phyloP scores from a whole-genome alignment of 345 rosid genomes.

The Trapa incisa region DNA sequence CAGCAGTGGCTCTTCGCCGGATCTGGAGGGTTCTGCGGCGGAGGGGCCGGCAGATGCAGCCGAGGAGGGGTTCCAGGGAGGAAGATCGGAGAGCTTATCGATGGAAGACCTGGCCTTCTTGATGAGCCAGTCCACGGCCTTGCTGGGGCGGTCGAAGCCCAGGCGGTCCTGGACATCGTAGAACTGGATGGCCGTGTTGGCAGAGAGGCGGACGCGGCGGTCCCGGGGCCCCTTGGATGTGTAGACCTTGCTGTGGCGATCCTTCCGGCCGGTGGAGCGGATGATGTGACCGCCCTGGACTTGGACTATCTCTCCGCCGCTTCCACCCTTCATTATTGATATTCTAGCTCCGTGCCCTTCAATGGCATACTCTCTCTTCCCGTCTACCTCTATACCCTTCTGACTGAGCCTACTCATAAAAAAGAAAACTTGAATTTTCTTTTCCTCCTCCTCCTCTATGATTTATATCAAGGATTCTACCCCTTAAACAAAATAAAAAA shows the following conservation, averaged over 20 bases:
- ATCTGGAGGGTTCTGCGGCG: not conserved
- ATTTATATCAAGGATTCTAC: too few species aligned
- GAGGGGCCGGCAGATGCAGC: conserved; percentile 13
- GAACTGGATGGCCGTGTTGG: conserved; percentile 80
- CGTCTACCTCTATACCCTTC: too few species aligned
- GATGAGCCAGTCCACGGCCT: conserved; percentile 88
- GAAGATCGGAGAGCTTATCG: conserved; percentile 54
- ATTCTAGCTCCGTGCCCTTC: not conserved
- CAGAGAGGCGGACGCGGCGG: conserved; percentile 73
- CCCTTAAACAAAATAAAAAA: too few species aligned
- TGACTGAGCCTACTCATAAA: too few species aligned
- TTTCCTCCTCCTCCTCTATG: too few species aligned
- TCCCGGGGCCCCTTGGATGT: conserved; percentile 75
- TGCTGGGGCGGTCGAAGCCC: conserved; percentile 80
- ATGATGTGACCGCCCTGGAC: conserved; percentile 72
- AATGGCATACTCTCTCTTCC: conserved; percentile 1
- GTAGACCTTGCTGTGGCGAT: conserved; percentile 74
- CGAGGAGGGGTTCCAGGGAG: conserved; percentile 29
- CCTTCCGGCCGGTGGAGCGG: conserved; percentile 63
- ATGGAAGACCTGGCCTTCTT: conserved; percentile 70
- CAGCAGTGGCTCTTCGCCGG: conserved; percentile 21
- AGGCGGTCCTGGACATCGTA: conserved; percentile 84
- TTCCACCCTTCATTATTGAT: conserved; percentile 16
- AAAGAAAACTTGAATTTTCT: too few species aligned
- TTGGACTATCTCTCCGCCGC: conserved; percentile 56